A percentile compares a stretch with the other conserved stretches of the same genome.
Evolutionary conservation across 441 rosid species (phyloP).

Genomic region (Mallotus japonicus): DNA sequence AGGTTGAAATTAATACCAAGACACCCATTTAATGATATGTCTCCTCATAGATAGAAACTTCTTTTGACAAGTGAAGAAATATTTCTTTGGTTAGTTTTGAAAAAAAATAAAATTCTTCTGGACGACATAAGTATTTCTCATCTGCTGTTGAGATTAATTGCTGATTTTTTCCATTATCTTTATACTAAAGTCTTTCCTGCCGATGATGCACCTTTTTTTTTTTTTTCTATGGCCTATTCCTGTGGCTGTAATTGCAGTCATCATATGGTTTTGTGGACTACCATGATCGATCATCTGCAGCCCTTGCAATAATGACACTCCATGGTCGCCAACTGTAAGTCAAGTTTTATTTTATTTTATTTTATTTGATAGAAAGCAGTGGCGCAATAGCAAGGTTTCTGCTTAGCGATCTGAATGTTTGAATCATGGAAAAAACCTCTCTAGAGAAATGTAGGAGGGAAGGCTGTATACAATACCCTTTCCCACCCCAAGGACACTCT

Average conservation of each 20-base stretch:
- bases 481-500: neutral
- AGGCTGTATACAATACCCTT: no score
- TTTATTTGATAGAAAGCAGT: neutral
- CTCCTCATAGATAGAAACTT: no score
- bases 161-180: neutral
- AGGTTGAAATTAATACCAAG: no score
- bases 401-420: neutral
- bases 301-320: conserved; percentile 75
- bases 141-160: conserved; percentile 1
- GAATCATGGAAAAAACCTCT: neutral
- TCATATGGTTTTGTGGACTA: conserved; percentile 92
- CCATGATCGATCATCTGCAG: conserved; percentile 81
- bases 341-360: neutral
- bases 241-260: conserved; percentile 45
- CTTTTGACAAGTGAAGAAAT: no score
- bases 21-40: no score
- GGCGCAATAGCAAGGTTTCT: no score
- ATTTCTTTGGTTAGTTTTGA: no score
- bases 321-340: conserved; percentile 90
- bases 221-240: neutral
- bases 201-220: neutral
- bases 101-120: no score
- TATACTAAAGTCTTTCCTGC: neutral
- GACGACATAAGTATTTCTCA: no score
- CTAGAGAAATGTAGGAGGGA: no score